Conservation (phyloP, 176 grass and related monocot genomes). For the Musa itinerans region DNA sequence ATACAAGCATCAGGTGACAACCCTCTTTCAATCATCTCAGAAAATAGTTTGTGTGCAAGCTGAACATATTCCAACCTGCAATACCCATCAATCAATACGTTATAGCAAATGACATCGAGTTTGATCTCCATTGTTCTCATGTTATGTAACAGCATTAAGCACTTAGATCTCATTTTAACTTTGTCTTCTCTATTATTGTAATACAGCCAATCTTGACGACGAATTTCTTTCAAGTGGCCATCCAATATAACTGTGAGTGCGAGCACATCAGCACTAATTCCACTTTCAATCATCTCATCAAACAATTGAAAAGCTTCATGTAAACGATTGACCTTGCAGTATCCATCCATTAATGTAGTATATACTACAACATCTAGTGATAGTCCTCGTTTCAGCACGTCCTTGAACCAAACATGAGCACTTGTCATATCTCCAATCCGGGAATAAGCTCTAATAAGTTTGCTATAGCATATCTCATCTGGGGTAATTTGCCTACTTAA, state of each 20-base stretch:
- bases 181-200: conserved; percentile 26
- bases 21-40: conserved; percentile 52
- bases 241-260: conserved; percentile 41
- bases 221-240: conserved; percentile 25
- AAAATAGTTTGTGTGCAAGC: conserved; percentile 40
- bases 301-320: conserved; percentile 50
- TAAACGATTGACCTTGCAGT: conserved; percentile 41
- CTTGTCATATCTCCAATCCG: conserved; percentile 31
- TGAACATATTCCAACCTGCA: conserved; percentile 49
- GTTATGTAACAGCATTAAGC: conserved; percentile 16
- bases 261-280: conserved; percentile 55
- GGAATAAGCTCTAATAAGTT: conserved; percentile 62
- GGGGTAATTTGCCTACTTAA: conserved; percentile 43
- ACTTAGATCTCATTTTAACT: conserved; percentile 32
- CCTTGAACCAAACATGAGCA: conserved; percentile 50
- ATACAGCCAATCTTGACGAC: conserved; percentile 21
- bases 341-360: conserved; percentile 66
- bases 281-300: conserved; percentile 40
- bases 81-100: conserved; percentile 58
- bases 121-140: conserved; percentile 41
- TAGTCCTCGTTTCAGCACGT: conserved; percentile 45
- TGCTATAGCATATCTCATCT: conserved; percentile 57
- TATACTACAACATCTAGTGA: conserved; percentile 51
- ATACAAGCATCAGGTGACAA: conserved; percentile 43
- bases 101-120: conserved; percentile 61